Base-by-base conservation (phyloP, 805 yeast genomes). In the Torulaspora microellipsoides region DNA sequence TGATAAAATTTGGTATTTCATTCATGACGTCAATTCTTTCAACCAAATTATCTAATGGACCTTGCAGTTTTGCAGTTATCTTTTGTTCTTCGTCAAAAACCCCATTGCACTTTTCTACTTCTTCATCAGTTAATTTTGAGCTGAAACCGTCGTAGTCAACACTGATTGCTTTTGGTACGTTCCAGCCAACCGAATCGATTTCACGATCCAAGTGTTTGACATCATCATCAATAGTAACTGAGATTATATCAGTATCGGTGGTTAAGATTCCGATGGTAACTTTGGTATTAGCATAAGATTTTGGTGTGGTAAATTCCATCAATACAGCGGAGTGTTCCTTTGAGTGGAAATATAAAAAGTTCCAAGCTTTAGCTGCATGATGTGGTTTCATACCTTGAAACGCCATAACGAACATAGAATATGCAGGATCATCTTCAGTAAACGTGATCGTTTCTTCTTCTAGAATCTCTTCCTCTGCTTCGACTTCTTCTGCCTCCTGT, bases 351-450 rank as follows among this genome's bases (percentile, higher is more conserved):
- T 87, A 84, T 49, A 86, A 68, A 64, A 93, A 93, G 68, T 91
- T 93, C 99, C 99, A 93, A 15, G 88, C 69, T 48, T 95, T 87
- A 44, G 99, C 99, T 29, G 97, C 96, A 68, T 93, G 99, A 67
- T 93, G 97, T 8, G 99, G 99, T 67, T 93, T 93, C 98, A 93
- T 90, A 49, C 98, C 98, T 71, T 93, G 99, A 54, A 88, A 70
- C 6, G 99, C 99, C 91, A 86, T 83, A 42, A 91, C 96, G 61
- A 81, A 90, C 95, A 93, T 85, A 38, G 88, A 75, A 13, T 47
- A 54, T 23, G 68, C 69, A 17, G 64, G 60, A 8, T 53, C 48
- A 7, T 55, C 52, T 20, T 58, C 52, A 5, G 53, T 38, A 34
- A 63, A 62, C 1, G 45, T 46, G n/a, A 62, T 48, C 6, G 43